These are phyloP conservation scores for Phycomyces nitens DNA, from an alignment of 192 early-diverging fungal genomes.

Conservation along the genomic window DNA sequence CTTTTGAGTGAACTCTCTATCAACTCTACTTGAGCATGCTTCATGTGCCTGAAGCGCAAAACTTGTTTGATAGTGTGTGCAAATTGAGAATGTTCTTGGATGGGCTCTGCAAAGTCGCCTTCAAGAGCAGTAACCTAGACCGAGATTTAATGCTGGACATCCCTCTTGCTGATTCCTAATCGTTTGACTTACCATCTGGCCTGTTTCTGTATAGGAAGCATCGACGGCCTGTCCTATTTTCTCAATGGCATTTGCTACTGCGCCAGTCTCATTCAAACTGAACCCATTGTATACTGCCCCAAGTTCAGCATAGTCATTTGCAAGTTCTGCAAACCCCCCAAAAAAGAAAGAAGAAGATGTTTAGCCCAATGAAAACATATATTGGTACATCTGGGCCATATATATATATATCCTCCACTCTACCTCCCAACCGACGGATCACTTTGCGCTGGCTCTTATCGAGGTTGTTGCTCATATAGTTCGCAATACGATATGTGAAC, in stretches of 20 bases:
- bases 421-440: conserved; percentile 63
- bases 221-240: conserved; percentile 91
- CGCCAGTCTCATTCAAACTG: conserved; percentile 76
- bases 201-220: conserved; percentile 71
- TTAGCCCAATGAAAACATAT: too few relatives aligned
- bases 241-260: conserved; percentile 84
- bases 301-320: conserved; percentile 79
- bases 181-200: conserved; percentile 55
- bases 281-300: conserved; percentile 94
- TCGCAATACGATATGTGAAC: conserved; percentile 83
- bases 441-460: conserved; percentile 75
- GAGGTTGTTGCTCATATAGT: conserved; percentile 72
- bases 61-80: conserved; percentile 84
- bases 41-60: conserved; percentile 77
- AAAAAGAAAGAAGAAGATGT: too few relatives aligned
- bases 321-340: too few relatives aligned
- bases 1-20: conserved; percentile 68
- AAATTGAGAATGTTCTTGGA: conserved; percentile 90
- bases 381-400: background rate
- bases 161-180: too few relatives aligned
- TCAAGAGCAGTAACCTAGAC: conserved; percentile 63
- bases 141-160: background rate
- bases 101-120: conserved; percentile 72
- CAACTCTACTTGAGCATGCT: conserved; percentile 82
- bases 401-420: background rate